A percentile compares a stretch with the other conserved stretches of the same genome.
Evolutionary conservation across 2,329 filamentous ascomycete species (phyloP).

Genomic region (Diaporthe caulivora): DNA sequence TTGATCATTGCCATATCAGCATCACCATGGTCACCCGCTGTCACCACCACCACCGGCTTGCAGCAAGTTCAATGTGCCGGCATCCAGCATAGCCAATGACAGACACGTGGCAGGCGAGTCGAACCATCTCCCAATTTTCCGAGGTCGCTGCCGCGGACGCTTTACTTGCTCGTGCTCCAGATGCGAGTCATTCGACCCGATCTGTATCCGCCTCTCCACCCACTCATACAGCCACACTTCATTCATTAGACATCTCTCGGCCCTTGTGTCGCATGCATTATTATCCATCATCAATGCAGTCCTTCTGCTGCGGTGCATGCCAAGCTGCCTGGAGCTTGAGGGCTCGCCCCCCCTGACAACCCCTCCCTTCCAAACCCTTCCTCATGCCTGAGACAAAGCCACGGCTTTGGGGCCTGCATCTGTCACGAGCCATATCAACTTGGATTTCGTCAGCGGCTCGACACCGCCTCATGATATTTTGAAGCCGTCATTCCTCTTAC

Average conservation of each 20-base stretch:
- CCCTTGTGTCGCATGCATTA: slow-evolving; percentile 30
- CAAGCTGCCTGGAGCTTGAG: slow-evolving; percentile 14
- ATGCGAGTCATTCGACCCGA: slow-evolving; percentile 34
- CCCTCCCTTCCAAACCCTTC: not conserved
- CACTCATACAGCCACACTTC: slow-evolving; percentile 21
- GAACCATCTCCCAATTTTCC: slow-evolving; percentile 26
- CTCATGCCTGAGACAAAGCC: not conserved
- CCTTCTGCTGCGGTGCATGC: slow-evolving; percentile 2
- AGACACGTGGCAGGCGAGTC: slow-evolving; percentile 25
- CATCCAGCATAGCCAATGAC: slow-evolving; percentile 25
- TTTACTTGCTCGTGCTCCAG: slow-evolving; percentile 11
- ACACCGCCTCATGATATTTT: not conserved
- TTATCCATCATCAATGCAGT: slow-evolving; percentile 22
- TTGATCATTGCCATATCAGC: not conserved
- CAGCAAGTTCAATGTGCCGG: slow-evolving; percentile 24
- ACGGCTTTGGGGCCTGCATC: not conserved
- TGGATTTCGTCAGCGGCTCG: not conserved
- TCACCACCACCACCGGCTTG: not conserved
- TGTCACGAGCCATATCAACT: not conserved
- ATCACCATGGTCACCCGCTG: not conserved
- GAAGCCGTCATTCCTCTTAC: not conserved
- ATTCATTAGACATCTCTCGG: slow-evolving; percentile 18
- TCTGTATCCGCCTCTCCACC: slow-evolving; percentile 7
- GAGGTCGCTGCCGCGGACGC: slow-evolving; percentile 7
- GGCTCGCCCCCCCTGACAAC: not conserved